Evolutionary conservation across 768 basidiomycete species (phyloP).

Genomic region (Cytidiella melzeri): DNA sequence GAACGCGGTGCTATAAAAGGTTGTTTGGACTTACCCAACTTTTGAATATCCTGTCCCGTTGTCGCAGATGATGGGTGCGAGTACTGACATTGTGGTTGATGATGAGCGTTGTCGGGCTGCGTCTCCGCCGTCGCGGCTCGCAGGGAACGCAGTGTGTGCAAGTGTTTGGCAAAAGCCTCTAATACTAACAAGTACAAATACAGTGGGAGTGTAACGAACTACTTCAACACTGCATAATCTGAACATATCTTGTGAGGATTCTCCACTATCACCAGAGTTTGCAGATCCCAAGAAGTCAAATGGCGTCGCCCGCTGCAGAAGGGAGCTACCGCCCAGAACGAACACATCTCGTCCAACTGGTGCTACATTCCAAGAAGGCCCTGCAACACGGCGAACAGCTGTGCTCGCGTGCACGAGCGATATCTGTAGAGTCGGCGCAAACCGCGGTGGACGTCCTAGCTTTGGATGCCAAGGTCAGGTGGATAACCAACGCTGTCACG

Average conservation of each 20-base stretch:
- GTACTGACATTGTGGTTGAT: slow-evolving; percentile 58
- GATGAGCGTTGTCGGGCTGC: slow-evolving; percentile 5
- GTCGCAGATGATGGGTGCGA: slow-evolving; percentile 95
- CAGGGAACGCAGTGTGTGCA: slow-evolving; percentile 7
- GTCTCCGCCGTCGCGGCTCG: slow-evolving; percentile 6
- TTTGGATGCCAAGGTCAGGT: slow-evolving; percentile 73
- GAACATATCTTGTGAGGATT: no score
- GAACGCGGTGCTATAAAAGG: no score
- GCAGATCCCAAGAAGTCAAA: not conserved
- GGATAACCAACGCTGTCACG: slow-evolving; percentile 67
- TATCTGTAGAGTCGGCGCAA: slow-evolving; percentile 63
- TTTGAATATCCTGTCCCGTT: slow-evolving; percentile 98
- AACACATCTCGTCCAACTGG: slow-evolving; percentile 67
- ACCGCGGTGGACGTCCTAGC: slow-evolving; percentile 66
- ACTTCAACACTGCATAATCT: no score
- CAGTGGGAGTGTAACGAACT: no score
- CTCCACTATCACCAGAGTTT: no score
- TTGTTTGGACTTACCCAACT: slow-evolving; percentile 83
- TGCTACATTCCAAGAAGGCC: slow-evolving; percentile 77
- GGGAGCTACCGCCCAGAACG: slow-evolving; percentile 28
- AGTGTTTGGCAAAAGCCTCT: slow-evolving; percentile 11
- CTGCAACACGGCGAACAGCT: slow-evolving; percentile 73
- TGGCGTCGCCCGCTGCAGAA: not conserved
- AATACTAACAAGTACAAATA: slow-evolving; percentile 16
- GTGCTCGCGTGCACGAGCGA: slow-evolving; percentile 57